Base-by-base conservation (phyloP, 495 filamentous ascomycete species). In the Hyaloscypha bicolor region DNA sequence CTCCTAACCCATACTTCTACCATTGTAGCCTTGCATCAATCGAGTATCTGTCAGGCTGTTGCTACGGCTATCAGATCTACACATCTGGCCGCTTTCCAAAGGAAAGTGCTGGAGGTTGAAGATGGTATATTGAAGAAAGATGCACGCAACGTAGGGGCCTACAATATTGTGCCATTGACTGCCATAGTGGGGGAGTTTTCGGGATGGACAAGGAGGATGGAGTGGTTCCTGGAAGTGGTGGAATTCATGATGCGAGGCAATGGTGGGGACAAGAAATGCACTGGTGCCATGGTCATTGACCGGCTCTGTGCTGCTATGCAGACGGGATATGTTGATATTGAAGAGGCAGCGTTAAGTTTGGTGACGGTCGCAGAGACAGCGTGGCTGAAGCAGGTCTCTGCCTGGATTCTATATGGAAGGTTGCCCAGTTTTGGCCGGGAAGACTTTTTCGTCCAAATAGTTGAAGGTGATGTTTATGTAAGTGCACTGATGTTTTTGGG, bases 81-180 rank as follows among this genome's bases (percentile, higher is more conserved):
- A 21, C 91, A 97, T 64, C 86, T 99, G 0, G 86, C 86, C 9
- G 80, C 83, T 31, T 97, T 97, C 71, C 93, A 95, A 71, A 83
- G 83, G 37, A 93, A 90, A 74, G 89, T 99, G 9, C 78, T 97
- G 2, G 86, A 91, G 42, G 93, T 97, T 3, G 95, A 99, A 77
- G 84, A 83, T 60, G 82, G 81, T 9, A 90, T 99, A 51, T 79
- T 97, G 60, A 79, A 82, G 30, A 85, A 86, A 72, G 91, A 96
- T 71, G 77, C 84, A 6, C 83, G 78, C 22, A 85, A 90, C 70
- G 93, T 97, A 3, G 94, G 93, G 51, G 93, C 90, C 3, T 97
- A 97, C 71, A 88, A 93, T 58, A 95, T 97, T 67, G 95, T 97
- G 19, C 94, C 95, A 1, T 78, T 99, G 51, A 94, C 95, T 12